Evolutionary conservation across 164 flowering plant genomes (phyloP), one percentile per base, ranked within the genome.

Genomic region (Annona cherimola): DNA sequence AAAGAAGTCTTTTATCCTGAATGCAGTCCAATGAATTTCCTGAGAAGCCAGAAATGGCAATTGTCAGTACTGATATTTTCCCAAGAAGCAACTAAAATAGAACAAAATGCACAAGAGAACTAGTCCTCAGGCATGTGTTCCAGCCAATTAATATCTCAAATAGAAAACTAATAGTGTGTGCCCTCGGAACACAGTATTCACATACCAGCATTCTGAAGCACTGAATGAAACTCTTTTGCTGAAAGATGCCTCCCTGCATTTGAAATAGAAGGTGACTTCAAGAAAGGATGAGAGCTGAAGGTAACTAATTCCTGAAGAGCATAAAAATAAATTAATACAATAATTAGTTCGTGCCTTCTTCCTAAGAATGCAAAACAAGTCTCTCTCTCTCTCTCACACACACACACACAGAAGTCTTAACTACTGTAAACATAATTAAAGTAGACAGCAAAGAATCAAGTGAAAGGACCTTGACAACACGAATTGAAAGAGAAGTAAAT

Each of bases 161-260:
- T 39, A 61, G 19, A 3, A 61, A 19, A n/a, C 7, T 16, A 61
- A 9, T 19, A 61, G 20, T 5, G 35, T 5, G 8, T n/a, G 35
- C 35, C 35, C 4, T 61, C 2, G 4, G 16, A 14, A 41, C 3
- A 63, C 43, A 63, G 42, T 8, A 41, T 5, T 39, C 14, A 72
- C 70, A 57, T 74, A 88, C 96, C 90, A 79, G 89, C 86, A 83
- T 61, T 78, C 73, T 86, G 86, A 71, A 94, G 86, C 75, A 85
- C 81, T 45, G 97, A 87, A 82, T 94, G 96, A 78, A 94, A 94
- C 77, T 92, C 93, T 50, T 45, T 81, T 2, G 99, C 96, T 74
- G 95, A 85, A 26, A 94, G 89, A 90, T 92, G 98, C 62, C 66
- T 84, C 60, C 98, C 99, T 72, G 96, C 99, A 82, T 86, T 80